These are phyloP conservation scores for Pythium apleroticum DNA, from an alignment of 352 stramenopile species.

Conservation along the genomic window DNA sequence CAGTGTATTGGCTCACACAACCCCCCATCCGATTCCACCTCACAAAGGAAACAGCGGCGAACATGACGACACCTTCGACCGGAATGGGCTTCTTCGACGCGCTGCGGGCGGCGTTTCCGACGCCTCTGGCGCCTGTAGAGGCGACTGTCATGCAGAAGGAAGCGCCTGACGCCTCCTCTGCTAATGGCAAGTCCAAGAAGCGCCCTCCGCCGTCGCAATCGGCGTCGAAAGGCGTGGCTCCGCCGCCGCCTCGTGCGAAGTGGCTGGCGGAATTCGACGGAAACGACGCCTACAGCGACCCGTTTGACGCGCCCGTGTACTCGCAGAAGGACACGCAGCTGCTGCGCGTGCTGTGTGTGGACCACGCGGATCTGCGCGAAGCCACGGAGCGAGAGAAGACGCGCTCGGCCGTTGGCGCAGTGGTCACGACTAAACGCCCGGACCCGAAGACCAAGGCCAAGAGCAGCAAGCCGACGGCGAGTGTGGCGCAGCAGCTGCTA, in stretches of 20 bases:
- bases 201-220: constrained; percentile 13
- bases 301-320: constrained; percentile 12
- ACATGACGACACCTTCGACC: constrained; percentile 1
- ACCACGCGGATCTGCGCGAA: constrained; percentile 49
- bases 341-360: constrained; percentile 55
- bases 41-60: not conserved
- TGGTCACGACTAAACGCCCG: constrained; percentile 40
- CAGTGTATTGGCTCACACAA: not conserved
- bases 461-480: not conserved
- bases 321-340: constrained; percentile 21
- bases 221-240: constrained; percentile 1
- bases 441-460: constrained; percentile 26
- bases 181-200: constrained; percentile 25
- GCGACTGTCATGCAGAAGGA: not conserved
- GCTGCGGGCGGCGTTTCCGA: constrained; percentile 20
- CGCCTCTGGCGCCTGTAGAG: constrained; percentile 4
- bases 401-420: constrained; percentile 39
- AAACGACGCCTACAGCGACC: constrained; percentile 15
- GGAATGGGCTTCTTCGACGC: constrained; percentile 17
- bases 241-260: constrained; percentile 7
- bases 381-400: constrained; percentile 58
- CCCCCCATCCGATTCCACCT: not conserved
- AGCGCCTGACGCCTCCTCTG: not conserved
- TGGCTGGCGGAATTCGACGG: constrained; percentile 12
- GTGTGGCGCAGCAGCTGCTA: constrained; percentile 42